These are phyloP conservation scores for Lachnellula willkommii DNA, from an alignment of 2,329 filamentous ascomycete species.

Conservation along the genomic window DNA sequence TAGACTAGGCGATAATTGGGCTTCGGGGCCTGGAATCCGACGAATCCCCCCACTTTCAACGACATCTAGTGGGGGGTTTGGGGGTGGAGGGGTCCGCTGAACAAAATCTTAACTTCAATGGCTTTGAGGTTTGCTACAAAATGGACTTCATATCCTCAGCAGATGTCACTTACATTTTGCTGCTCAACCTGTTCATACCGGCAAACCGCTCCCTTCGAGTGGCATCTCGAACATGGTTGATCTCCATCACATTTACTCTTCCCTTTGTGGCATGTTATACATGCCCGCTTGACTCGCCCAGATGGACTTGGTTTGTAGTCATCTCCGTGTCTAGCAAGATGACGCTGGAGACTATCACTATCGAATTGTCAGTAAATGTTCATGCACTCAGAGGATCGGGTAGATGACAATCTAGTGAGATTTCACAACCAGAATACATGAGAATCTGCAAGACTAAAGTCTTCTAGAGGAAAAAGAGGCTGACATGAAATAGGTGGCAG, in stretches of 20 bases:
- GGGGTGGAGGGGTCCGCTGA: too few species aligned
- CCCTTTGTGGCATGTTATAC: conserved; percentile 40
- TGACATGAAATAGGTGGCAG: not conserved
- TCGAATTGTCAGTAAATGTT: conserved; percentile 1
- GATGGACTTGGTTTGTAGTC: conserved; percentile 19
- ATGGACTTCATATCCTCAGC: not conserved
- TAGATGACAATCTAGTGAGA: not conserved
- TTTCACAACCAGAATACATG: not conserved
- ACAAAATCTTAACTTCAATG: too few species aligned
- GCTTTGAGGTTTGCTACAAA: not conserved
- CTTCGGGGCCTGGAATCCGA: too few species aligned
- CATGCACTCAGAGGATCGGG: not conserved
- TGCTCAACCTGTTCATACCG: conserved; percentile 26
- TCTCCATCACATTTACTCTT: conserved; percentile 43
- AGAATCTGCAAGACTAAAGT: not conserved
- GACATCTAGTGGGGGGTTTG: too few species aligned
- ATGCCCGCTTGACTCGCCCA: conserved; percentile 36
- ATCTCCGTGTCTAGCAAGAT: conserved; percentile 24
- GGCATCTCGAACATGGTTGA: conserved; percentile 36
- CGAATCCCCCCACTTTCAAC: too few species aligned
- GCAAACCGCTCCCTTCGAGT: conserved; percentile 36
- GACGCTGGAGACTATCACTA: conserved; percentile 27
- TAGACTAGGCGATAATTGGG: too few species aligned
- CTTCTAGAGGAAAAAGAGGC: too few species aligned
- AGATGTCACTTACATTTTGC: not conserved